These are phyloP conservation scores for Huiozyma sinensis DNA, from an alignment of 805 yeast genomes.

Conservation along the genomic window DNA sequence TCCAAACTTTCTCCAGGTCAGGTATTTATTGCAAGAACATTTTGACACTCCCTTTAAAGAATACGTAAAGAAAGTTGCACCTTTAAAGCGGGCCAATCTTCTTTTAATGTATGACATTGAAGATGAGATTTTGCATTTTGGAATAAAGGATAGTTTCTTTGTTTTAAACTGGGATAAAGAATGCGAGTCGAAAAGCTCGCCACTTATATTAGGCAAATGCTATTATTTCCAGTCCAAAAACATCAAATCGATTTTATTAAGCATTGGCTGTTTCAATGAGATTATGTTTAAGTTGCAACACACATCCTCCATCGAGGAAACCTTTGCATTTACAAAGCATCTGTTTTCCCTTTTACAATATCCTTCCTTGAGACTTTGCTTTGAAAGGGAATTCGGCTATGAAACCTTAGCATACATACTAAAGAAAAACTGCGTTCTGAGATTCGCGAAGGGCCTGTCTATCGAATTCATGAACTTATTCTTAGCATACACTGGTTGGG, in stretches of 20 bases:
- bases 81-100: not conserved
- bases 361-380: constrained; percentile 9
- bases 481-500: constrained; percentile 46
- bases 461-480: constrained; percentile 40
- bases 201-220: constrained; percentile 8
- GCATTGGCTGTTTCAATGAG: constrained; percentile 10
- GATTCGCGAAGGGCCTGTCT: constrained; percentile 21
- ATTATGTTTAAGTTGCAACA: constrained; percentile 10
- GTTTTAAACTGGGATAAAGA: no score
- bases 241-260: constrained; percentile 11
- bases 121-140: constrained; percentile 7
- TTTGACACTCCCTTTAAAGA: not conserved
- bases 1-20: constrained; percentile 1
- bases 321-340: constrained; percentile 11
- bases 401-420: constrained; percentile 14
- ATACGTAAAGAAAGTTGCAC: not conserved
- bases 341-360: constrained; percentile 11
- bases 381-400: constrained; percentile 15
- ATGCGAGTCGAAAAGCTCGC: constrained; percentile 4
- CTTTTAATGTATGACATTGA: constrained; percentile 4
- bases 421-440: constrained; percentile 6
- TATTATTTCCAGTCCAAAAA: constrained; percentile 11
- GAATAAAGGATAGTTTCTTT: constrained; percentile 1
- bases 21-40: not conserved
- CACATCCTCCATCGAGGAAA: constrained; percentile 5